Percentiles rank a stretch among this genome's conserved stretches.
Conservation (phyloP, 176 grass and related monocot genomes). For the Neostapfia colusana region DNA sequence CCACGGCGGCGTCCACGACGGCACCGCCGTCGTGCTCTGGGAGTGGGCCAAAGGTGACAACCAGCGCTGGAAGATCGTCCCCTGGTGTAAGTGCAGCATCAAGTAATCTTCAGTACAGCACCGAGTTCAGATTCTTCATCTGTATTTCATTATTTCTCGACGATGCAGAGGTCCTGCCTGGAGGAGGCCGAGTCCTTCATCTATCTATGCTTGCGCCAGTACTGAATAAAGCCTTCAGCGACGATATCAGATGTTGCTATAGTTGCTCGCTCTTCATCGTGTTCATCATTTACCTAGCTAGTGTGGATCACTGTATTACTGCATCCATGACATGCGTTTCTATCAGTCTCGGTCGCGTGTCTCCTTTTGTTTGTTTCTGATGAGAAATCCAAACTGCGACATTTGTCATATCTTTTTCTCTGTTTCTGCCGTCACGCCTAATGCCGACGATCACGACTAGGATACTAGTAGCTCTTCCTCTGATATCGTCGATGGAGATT, state of each 20-base stretch:
- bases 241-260: background rate
- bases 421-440: background rate
- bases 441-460: background rate
- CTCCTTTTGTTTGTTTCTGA: background rate
- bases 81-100: conserved; percentile 36
- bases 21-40: conserved; percentile 72
- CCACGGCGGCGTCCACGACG: conserved; percentile 68
- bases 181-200: background rate
- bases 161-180: conserved; percentile 28
- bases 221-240: conserved; percentile 18
- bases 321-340: too few relatives aligned
- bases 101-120: too few relatives aligned
- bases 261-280: background rate
- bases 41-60: conserved; percentile 64
- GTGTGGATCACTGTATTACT: too few relatives aligned
- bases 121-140: too few relatives aligned
- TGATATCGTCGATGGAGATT: background rate
- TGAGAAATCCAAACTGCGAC: conserved; percentile 4
- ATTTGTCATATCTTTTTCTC: background rate
- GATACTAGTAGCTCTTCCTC: too few relatives aligned
- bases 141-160: too few relatives aligned
- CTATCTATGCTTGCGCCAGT: background rate
- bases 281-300: background rate
- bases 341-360: background rate
- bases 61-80: conserved; percentile 72